These are phyloP conservation scores for Parathielavia hyrcaniae DNA, from an alignment of 495 filamentous ascomycete genomes.

Conservation along the genomic window DNA sequence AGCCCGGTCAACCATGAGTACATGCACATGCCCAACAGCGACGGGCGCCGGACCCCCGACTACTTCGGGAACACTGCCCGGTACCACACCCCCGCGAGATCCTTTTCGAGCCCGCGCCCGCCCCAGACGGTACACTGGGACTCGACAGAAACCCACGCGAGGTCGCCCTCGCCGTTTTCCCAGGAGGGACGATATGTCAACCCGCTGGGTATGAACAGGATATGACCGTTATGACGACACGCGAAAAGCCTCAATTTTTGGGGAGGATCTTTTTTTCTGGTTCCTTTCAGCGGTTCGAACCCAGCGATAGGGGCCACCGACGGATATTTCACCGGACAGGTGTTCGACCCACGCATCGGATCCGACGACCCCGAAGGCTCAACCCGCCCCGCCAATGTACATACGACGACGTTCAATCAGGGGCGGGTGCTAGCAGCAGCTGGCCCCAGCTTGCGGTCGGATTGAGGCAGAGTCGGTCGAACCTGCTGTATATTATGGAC, in stretches of 20 bases:
- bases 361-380: not conserved
- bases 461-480: too few relatives aligned
- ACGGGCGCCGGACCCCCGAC: conserved; percentile 43
- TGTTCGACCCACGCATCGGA: too few relatives aligned
- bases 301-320: not conserved
- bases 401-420: too few relatives aligned
- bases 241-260: conserved; percentile 10
- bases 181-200: conserved; percentile 35
- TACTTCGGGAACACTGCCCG: conserved; percentile 44
- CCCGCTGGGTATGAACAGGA: conserved; percentile 44
- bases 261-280: not conserved
- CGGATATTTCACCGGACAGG: not conserved
- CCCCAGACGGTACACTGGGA: conserved; percentile 37
- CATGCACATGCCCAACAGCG: conserved; percentile 14
- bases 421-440: too few relatives aligned
- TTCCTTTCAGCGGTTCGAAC: not conserved
- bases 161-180: conserved; percentile 18
- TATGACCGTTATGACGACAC: conserved; percentile 32
- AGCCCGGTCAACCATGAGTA: conserved; percentile 21
- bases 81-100: conserved; percentile 43
- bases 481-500: too few relatives aligned
- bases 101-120: conserved; percentile 44
- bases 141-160: conserved; percentile 33
- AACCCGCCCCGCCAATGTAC: not conserved
- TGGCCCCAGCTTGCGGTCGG: too few relatives aligned